Evolutionary conservation across 2,329 filamentous ascomycete genomes (phyloP), one percentile per base, ranked within the genome.

Genomic region (Neophaeococcomyces mojaviensis): DNA sequence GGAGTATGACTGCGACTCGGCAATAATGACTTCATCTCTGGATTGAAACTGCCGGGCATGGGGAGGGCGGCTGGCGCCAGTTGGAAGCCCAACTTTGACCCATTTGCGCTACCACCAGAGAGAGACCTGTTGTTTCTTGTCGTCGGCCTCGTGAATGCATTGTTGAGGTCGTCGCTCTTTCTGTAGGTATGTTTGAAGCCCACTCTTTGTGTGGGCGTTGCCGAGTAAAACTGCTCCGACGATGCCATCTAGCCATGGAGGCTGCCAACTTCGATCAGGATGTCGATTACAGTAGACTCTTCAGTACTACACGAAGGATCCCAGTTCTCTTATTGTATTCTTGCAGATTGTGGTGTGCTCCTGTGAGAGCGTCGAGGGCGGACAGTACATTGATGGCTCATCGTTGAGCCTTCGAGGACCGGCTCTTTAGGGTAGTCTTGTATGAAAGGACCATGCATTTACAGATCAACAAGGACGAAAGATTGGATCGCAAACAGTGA

Each of bases 41-140:
- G 82, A 58, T 83, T 94, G 72, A 96, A 96, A 70, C 88, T 95
- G 35, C 89, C 89, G 2, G 78, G 78, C 1, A 83, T 82, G 20
- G 78, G 81, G 46, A 80, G 74, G 30, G 81, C 80, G 12, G 40
- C 34, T 24, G 49, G 47, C 22, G 46, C 32, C 5, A 84, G 79
- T 50, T 74, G 39, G 84, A 87, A 52, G 80, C 74, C 44, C 77
- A 79, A 44, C 85, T 50, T 79, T 15, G 81, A 77, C 39, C 75
- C 79, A 62, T 80, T 84, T 46, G 79, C 82, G 57, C 79, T 73
- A 49, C 72, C 67, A 46, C 71, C 69, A 34, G 78, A 79, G 38
- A 73, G 64, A n/a, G 78, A 77, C 42, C 78, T 72, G 51, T 68
- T 71, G 67, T 76, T 72, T 66, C 71, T 72, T 55, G 63, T 64